Evolutionary conservation across 2,329 filamentous ascomycete species (phyloP).

Genomic region (Epichloe sp.): DNA sequence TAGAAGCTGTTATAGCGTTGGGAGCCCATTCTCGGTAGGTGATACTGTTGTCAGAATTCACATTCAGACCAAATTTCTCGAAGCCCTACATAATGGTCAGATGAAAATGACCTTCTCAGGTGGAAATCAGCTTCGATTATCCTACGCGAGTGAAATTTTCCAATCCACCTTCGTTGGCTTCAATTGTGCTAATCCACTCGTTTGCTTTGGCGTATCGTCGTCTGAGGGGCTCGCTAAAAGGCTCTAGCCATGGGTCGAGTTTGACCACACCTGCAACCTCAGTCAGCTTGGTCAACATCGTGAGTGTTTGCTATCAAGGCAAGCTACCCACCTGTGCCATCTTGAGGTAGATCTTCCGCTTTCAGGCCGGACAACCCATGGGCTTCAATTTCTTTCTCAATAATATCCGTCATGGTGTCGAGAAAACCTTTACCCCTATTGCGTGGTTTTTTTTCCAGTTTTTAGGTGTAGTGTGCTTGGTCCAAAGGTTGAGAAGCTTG

Average conservation of each 20-base stretch:
- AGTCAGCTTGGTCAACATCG: conserved; percentile 4
- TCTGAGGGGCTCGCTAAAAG: conserved; percentile 67
- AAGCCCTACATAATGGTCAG: conserved; percentile 48
- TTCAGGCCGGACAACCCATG: conserved; percentile 19
- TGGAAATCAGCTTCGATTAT: conserved; percentile 1
- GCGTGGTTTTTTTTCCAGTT: neutral
- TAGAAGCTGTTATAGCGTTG: conserved; percentile 68
- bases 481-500: neutral
- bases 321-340: conserved; percentile 52
- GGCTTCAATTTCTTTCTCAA: conserved; percentile 2
- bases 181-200: conserved; percentile 74
- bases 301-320: neutral
- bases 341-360: conserved; percentile 42
- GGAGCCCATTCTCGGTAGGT: conserved; percentile 94
- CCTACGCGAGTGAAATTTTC: conserved; percentile 78
- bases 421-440: neutral
- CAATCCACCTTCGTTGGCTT: conserved; percentile 74
- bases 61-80: conserved; percentile 76
- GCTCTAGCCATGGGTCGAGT: conserved; percentile 80
- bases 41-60: conserved; percentile 71
- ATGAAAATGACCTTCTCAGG: neutral
- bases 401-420: conserved; percentile 4
- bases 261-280: conserved; percentile 57
- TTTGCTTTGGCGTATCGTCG: conserved; percentile 68
- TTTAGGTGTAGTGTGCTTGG: neutral